These are phyloP conservation scores for Lactarius indigo DNA, from an alignment of 768 basidiomycete genomes.

Conservation along the genomic window DNA sequence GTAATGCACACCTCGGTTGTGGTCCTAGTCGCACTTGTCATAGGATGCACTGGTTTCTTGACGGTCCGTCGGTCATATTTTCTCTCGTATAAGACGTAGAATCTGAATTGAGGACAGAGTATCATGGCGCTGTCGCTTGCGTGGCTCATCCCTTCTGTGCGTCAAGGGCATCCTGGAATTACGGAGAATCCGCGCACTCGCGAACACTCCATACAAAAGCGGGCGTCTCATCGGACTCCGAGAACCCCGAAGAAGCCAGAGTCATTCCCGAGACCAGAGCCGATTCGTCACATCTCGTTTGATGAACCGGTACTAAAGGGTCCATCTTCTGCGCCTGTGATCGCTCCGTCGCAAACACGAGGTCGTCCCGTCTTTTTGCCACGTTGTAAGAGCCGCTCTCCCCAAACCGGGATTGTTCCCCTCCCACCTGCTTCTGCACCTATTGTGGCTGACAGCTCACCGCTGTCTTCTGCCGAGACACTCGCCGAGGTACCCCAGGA, in stretches of 20 bases:
- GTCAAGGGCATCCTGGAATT: not conserved
- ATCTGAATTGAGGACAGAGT: conserved; percentile 13
- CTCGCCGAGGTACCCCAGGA: conserved; percentile 8
- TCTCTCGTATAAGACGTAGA: too few relatives aligned
- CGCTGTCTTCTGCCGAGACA: conserved; percentile 21
- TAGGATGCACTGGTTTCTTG: conserved; percentile 21
- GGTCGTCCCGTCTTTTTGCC: not conserved
- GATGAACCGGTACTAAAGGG: not conserved
- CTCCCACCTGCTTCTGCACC: not conserved
- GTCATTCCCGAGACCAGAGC: conserved; percentile 2
- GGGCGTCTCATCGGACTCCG: not conserved
- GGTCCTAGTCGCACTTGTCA: conserved; percentile 2
- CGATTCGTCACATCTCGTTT: conserved; percentile 21
- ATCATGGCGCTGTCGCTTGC: conserved; percentile 12
- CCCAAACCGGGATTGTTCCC: not conserved
- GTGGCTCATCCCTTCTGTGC: conserved; percentile 18
- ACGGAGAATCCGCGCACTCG: not conserved
- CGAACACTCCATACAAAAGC: not conserved
- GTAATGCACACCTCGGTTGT: not conserved
- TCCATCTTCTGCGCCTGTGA: not conserved
- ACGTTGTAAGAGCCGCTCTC: not conserved
- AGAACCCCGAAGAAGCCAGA: not conserved
- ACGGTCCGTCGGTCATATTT: conserved; percentile 10
- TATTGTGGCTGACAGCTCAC: not conserved
- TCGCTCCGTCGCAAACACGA: conserved; percentile 4